Conservation (phyloP, 179 eudicot genomes). For the Patellifolia procumbens region DNA sequence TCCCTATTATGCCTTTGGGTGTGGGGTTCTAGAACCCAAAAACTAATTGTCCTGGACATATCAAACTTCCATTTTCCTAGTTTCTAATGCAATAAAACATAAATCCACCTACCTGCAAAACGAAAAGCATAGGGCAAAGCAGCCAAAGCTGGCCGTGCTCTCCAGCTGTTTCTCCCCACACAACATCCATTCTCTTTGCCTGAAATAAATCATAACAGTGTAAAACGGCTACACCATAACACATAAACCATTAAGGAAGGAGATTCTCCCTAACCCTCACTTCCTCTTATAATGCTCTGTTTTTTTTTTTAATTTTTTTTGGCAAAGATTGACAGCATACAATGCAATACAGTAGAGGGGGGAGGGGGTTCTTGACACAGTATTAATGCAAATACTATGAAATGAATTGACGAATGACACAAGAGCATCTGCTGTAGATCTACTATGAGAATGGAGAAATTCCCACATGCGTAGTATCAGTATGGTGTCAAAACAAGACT, state of each 20-base stretch:
- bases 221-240: neutral
- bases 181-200: slow-evolving; percentile 65
- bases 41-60: neutral
- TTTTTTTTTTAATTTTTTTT: neutral
- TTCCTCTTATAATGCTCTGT: too few relatives aligned
- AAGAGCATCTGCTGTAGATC: neutral
- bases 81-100: neutral
- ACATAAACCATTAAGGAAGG: neutral
- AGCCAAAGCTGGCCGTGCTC: slow-evolving; percentile 53
- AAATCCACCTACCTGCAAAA: slow-evolving; percentile 41
- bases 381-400: neutral
- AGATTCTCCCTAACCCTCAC: neutral
- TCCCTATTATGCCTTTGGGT: neutral
- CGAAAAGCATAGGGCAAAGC: slow-evolving; percentile 52
- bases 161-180: slow-evolving; percentile 64
- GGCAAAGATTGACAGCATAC: neutral
- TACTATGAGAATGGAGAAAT: neutral
- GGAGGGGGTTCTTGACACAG: neutral
- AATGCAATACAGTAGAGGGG: neutral
- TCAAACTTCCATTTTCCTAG: neutral
- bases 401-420: neutral
- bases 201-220: slow-evolving; percentile 28
- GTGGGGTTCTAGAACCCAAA: neutral
- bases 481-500: neutral
- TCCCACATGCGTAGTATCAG: neutral